These are phyloP conservation scores for Tritrichomonas musculus DNA, from an alignment of 208 protist species.

Conservation along the genomic window DNA sequence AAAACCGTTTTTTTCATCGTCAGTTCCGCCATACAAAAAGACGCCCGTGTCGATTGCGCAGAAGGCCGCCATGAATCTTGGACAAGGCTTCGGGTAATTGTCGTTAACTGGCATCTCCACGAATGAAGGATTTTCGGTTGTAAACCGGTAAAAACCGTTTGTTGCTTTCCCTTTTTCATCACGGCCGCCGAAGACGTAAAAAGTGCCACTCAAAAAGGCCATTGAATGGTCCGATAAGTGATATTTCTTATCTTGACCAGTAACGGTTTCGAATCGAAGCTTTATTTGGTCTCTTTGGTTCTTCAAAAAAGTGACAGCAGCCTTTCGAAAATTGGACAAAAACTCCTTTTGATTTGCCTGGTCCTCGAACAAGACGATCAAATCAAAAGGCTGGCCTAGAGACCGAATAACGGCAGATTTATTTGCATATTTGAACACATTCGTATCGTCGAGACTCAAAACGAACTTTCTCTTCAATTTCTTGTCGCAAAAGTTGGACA, in stretches of 20 bases:
- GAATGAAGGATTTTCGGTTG: neutral
- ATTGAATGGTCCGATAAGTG: neutral
- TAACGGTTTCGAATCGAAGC: neutral
- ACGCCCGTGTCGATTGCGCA: neutral
- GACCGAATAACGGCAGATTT: neutral
- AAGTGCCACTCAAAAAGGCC: neutral
- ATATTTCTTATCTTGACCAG: neutral
- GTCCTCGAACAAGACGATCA: neutral
- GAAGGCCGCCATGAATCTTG: too few species aligned
- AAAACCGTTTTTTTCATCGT: neutral
- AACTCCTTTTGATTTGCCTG: neutral
- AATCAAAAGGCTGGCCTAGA: neutral
- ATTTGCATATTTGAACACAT: neutral
- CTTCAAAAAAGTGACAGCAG: neutral
- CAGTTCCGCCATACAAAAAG: neutral
- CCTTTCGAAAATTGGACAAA: neutral
- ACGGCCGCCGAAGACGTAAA: neutral
- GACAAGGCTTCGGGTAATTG: neutral
- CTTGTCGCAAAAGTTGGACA: neutral
- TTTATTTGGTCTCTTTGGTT: neutral
- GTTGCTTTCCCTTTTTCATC: neutral
- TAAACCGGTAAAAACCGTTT: neutral
- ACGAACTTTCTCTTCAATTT: neutral
- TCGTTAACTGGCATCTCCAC: neutral
- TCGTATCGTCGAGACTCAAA: neutral